Percentiles rank a stretch among this genome's conserved stretches.
phyloP scores from a whole-genome alignment of 78 protist species.

The Trichosphaerium sp. region DNA sequence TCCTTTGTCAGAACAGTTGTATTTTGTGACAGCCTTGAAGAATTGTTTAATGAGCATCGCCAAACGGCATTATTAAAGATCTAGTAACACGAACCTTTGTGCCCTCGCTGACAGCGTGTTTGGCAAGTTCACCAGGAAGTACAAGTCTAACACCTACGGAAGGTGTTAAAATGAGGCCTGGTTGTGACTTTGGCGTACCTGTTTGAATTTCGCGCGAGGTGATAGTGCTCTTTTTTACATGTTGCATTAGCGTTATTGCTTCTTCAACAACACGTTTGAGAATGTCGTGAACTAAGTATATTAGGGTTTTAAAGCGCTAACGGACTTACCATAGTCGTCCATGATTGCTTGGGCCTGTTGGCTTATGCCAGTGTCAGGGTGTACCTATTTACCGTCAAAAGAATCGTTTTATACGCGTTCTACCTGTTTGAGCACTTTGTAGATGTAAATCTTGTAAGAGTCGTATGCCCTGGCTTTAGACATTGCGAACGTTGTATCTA shows the following conservation, averaged over 20 bases:
- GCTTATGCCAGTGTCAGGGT: conserved; percentile 47
- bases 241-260: conserved; percentile 23
- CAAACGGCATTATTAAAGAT: too few species aligned
- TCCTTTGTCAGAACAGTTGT: background rate
- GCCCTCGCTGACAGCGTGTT: conserved; percentile 85
- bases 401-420: too few species aligned
- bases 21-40: conserved; percentile 42
- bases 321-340: too few species aligned
- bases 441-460: conserved; percentile 41
- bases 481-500: too few species aligned
- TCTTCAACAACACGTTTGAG: conserved; percentile 38
- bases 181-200: too few species aligned
- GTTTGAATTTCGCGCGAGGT: conserved; percentile 62
- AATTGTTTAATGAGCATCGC: background rate
- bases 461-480: too few species aligned
- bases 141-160: conserved; percentile 64
- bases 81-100: conserved; percentile 3
- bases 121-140: conserved; percentile 81
- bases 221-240: conserved; percentile 21
- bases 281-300: conserved; percentile 43
- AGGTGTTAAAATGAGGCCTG: too few species aligned
- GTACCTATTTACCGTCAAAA: too few species aligned
- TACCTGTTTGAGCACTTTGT: conserved; percentile 47
- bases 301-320: too few species aligned
- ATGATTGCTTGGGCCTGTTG: conserved; percentile 17